Evolutionary conservation across 23 red algal genomes (phyloP).

Genomic region (Rhodosorus marinus): DNA sequence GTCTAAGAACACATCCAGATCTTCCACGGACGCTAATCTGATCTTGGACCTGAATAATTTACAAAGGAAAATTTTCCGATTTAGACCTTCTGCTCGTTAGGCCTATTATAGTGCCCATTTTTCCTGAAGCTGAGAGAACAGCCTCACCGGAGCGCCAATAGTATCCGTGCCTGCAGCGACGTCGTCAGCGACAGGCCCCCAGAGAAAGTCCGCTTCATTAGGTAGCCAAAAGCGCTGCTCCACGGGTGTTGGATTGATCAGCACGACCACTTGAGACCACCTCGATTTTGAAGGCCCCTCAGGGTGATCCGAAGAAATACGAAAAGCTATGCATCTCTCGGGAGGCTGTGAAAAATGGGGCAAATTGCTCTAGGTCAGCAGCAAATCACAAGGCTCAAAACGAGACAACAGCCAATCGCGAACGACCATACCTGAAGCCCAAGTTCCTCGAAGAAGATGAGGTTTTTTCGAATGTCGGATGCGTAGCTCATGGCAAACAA

Average conservation of each 20-base stretch:
- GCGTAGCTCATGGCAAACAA: slow-evolving; percentile 38
- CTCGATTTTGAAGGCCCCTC: background rate
- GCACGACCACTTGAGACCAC: slow-evolving; percentile 48
- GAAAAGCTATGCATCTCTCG: background rate
- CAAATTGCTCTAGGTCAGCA: slow-evolving; percentile 1
- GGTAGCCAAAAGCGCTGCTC: slow-evolving; percentile 30
- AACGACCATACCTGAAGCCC: slow-evolving; percentile 27
- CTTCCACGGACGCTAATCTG: too few relatives aligned
- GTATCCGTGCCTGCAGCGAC: too few relatives aligned
- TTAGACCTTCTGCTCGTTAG: too few relatives aligned
- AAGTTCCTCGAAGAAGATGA: slow-evolving; percentile 57
- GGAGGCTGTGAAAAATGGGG: background rate
- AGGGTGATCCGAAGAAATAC: background rate
- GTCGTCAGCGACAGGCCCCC: too few relatives aligned
- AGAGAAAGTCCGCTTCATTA: slow-evolving; percentile 1
- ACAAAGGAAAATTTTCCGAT: too few relatives aligned
- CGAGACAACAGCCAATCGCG: slow-evolving; percentile 58
- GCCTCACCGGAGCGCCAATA: too few relatives aligned
- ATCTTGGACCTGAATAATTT: too few relatives aligned
- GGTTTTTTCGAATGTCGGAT: slow-evolving; percentile 19
- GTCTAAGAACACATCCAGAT: too few relatives aligned
- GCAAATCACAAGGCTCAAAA: slow-evolving; percentile 24
- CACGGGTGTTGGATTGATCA: slow-evolving; percentile 52
- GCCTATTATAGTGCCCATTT: too few relatives aligned
- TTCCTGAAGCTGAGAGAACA: too few relatives aligned